Evolutionary conservation across 2,329 filamentous ascomycete species (phyloP).

Genomic region (Pseudogymnoascus destructans): DNA sequence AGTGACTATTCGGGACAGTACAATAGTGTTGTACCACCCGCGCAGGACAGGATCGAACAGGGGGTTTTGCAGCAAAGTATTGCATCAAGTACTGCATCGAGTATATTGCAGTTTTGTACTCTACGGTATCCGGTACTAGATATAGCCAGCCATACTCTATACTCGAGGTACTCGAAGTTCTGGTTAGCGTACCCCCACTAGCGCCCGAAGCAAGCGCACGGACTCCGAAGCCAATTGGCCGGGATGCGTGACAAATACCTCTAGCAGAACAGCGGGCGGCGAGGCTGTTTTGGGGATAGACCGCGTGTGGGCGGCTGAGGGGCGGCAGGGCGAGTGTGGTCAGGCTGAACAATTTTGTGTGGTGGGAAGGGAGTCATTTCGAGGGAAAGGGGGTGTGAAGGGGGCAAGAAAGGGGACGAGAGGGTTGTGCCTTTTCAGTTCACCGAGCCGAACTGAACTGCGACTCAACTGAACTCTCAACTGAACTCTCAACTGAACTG

Average conservation of each 20-base stretch:
- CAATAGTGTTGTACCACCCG: background rate
- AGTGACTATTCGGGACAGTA: background rate
- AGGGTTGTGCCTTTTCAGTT: background rate
- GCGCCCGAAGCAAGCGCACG: background rate
- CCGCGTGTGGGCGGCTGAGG: background rate
- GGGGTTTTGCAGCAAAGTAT: background rate
- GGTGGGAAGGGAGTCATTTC: background rate
- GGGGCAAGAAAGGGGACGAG: background rate
- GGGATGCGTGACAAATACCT: background rate
- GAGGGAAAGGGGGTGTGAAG: background rate
- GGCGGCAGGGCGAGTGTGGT: background rate
- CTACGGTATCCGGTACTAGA: background rate
- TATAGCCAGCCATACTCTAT: background rate
- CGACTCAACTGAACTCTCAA: background rate
- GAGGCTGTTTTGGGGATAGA: background rate
- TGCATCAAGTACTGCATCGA: background rate
- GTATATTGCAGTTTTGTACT: no score
- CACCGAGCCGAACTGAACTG: background rate
- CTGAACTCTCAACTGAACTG: background rate
- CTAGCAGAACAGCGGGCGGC: background rate
- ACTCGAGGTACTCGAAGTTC: background rate
- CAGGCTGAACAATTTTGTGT: background rate
- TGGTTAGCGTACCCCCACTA: background rate
- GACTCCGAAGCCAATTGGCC: background rate
- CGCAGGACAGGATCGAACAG: background rate